Evolutionary conservation across 495 filamentous ascomycete species (phyloP), one percentile per base, ranked within the genome.

Genomic region (Trichoderma erinaceum): DNA sequence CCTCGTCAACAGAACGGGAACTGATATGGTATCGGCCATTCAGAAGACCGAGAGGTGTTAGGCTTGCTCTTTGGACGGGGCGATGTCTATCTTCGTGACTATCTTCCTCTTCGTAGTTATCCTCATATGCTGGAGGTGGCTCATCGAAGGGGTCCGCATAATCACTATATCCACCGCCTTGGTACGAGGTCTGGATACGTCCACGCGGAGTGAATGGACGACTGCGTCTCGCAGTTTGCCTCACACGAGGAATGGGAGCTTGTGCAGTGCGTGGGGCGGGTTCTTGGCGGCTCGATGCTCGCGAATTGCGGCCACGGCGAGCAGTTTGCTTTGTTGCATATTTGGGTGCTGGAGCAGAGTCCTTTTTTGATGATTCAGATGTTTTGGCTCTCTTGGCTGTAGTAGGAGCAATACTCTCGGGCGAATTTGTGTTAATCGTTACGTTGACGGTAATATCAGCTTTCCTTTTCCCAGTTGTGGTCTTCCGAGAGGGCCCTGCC

Each of bases 21-120:
- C 27, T 64, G 29, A 84, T 69, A 21, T 71, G 66, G 73, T 84
- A 84, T 18, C 75, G 73, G 27, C 82, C 81, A 70, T 81, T 82
- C 6, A 84, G 72, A 16, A 82, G 74, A n/a, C 80, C 80, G 0
- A 81, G 69, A 8, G 71, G 71, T 3, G 65, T 48, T 8, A 72
- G 68, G 11, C 44, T 23, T 11, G 48, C 43, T 56, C 13, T 0
- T 68, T 52, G 63, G 35, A 38, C 35, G 4, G 35, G 35, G 8
- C 5, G 35, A 38, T 38, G 35, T 7, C 8, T 38, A 2, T 67
- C 12, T 35, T 71, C 25, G 41, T 70, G 32, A 1, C 25, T 15
- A 27, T 15, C n/a, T 18, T 16, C 11, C 0, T 41, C 18, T 15
- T 11, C 63, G 11, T 8, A 41, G 27, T 66, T 23, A 10, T 71